Evolutionary conservation across 495 filamentous ascomycete species (phyloP), one percentile per base, ranked within the genome.

Genomic region (Aspergillus incahuasiensis): DNA sequence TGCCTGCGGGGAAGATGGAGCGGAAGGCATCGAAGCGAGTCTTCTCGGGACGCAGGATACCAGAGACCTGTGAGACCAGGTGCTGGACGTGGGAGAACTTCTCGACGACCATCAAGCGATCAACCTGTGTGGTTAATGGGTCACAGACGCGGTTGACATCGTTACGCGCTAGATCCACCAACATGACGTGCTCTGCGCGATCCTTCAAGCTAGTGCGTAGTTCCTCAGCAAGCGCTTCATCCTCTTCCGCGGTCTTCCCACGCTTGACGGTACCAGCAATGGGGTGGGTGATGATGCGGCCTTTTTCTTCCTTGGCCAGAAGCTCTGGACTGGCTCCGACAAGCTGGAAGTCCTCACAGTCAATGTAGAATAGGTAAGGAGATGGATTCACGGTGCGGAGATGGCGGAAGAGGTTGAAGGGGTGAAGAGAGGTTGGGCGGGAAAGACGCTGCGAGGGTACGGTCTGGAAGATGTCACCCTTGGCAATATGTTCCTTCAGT

Each of bases 381-480:
- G 89, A 94, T 0, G 94, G 94, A 66, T 98, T 98, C 60, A 97
- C 89, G 9, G 88, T 95, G 62, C 94, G 90, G 28, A 98, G 81
- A 66, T 95, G 90, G 38, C 92, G 88, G 81, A 97, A 98, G 70
- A 98, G 91, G 78, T 98, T 98, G 79, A 95, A 98, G 0, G 94
- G 91, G 68, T 97, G 94, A 20, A 98, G 79, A 38, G 82, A 81
- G 12, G 94, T 98, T 19, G 91, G 90, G 13, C 94, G 82, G 0
- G 91, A 87, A 64, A 97, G 85, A 41, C 94, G 85, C 72, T 98
- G 94, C 24, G 91, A 96, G 1, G 94, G 94, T 2, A 97, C 94
- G 0, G 91, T 89, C 69, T 98, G 94, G 75, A 98, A 97, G 67
- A 98, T 97, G 75, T 96, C 89, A 47, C 94, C 94, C 45, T 82